Evolutionary conservation across 176 grass and related monocot genomes (phyloP).

Genomic region (Eleusine coracana): DNA sequence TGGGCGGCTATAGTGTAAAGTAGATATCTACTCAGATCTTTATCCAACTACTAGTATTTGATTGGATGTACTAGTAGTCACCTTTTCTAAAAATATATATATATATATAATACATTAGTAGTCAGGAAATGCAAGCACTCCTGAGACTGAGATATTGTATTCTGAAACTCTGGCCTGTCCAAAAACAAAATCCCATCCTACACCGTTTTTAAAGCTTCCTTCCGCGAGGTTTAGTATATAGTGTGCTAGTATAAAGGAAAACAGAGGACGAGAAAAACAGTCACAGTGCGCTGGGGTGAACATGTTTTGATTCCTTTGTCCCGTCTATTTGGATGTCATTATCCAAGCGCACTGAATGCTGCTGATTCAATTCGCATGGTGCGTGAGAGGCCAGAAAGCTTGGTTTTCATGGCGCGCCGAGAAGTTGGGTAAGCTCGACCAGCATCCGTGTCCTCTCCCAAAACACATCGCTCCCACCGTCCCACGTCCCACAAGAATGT

Average conservation of each 20-base stretch:
- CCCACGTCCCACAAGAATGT: no score
- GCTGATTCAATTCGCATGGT: neutral
- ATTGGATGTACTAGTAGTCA: no score
- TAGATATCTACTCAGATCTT: neutral
- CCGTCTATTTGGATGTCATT: neutral
- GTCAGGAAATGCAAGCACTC: neutral
- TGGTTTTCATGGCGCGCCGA: constrained; percentile 2
- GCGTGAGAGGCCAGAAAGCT: constrained; percentile 7
- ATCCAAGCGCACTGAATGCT: neutral
- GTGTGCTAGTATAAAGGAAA: no score
- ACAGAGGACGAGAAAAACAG: neutral
- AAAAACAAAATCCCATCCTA: no score
- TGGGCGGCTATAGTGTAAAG: neutral
- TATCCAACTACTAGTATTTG: neutral
- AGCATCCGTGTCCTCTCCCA: neutral
- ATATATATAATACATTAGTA: no score
- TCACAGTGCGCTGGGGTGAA: neutral
- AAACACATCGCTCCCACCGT: no score
- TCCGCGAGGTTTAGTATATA: no score
- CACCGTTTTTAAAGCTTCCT: neutral
- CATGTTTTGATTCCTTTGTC: constrained; percentile 7
- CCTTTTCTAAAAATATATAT: no score
- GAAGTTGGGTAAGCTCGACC: neutral
- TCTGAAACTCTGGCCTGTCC: neutral
- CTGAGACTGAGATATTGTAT: neutral